Evolutionary conservation across 2,329 filamentous ascomycete species (phyloP), one percentile per base, ranked within the genome.

Genomic region (Aspergillus sp.): DNA sequence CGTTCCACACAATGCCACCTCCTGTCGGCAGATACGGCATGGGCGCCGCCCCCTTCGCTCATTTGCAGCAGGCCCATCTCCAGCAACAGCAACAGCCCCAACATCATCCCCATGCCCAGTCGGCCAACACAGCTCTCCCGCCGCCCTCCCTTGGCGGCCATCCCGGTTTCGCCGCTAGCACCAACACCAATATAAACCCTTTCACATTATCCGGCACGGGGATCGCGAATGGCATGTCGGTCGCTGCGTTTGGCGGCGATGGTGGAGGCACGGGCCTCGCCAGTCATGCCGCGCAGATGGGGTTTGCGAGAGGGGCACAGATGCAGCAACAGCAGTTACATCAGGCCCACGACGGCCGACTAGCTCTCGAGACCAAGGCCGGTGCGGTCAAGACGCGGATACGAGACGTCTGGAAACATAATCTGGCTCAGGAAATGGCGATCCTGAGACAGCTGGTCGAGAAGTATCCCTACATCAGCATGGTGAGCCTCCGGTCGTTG

Each of bases 351-450:
- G 82, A 80, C 56, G 74, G 77, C n/a, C 73, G 80, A 55, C 71
- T 76, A 51, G 77, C 81, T 50, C 77, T 82, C 68, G 81, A 72
- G 62, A 74, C 72, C 71, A 84, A 82, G 73, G 70, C 70, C 52
- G 80, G 83, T 55, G 81, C 82, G 16, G 79, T 78, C 29, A 90
- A 91, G 66, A 84, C 86, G 57, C 82, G 91, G 70, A 97, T 97
- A 86, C 84, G 92, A 59, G 93, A 99, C 66, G 94, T 99, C 36
- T 99, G 94, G 94, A 88, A 88, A 70, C 85, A 91, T 63, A 97
- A 97, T 66, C 76, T 97, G 58, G 84, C 89, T 21, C 88, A 95
- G 67, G 94, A 99, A 76, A 94, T 99, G 88, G 87, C 85, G 7
- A 78, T 88, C 46, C 74, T 99, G 61, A 83, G 93, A 70, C 85